Base-by-base conservation (phyloP, 1,284 basidiomycete species). In the Moniliophthora roreri region DNA sequence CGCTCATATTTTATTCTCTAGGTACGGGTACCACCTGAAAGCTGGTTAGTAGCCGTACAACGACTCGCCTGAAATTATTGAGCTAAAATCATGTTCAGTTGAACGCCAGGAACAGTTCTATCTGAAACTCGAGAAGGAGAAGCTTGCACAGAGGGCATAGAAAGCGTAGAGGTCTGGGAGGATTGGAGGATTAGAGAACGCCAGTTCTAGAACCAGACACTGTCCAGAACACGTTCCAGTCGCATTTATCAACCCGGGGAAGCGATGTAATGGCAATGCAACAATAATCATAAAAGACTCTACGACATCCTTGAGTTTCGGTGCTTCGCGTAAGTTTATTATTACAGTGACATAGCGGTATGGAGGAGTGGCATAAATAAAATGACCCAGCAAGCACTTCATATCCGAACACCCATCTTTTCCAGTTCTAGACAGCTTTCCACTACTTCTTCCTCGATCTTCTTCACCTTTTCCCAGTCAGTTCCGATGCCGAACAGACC, bases 401-500 rank as follows among this genome's bases (percentile, higher is more conserved):
- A 63, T 48, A 60, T 58, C 34, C 72, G 52, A 38, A 82, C 60
- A 4, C 85, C 82, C 63, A 88, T 63, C 63, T 72, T 69, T 67
- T 75, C 82, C 62, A 93, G 71, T 69, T 85, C 82, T 54, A 93
- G 89, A 65, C 94, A 97, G 60, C 81, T 84, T 55, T 79, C 76
- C 44, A 91, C 74, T 37, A 74, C 76, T 72, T 91, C 85, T 24
- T 68, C 68, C 51, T 87, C 79, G 54, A 93, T 88, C 59, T 67
- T 67, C 67, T 75, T 76, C 52, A 93, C 86, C 70, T 92, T 91
- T 42, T 91, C 87, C 86, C 90, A 93, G 67, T 97, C 89, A 16
- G 92, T 89, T 18, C 92, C 90, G 55, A 95, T 75, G 1, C 94
- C 95, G 66, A 97, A 93, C 60, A 96, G 72, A 2, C 94, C 95